Evolutionary conservation across 2,329 filamentous ascomycete species (phyloP), one percentile per base, ranked within the genome.

Genomic region (Exophiala phaeomuriformis): DNA sequence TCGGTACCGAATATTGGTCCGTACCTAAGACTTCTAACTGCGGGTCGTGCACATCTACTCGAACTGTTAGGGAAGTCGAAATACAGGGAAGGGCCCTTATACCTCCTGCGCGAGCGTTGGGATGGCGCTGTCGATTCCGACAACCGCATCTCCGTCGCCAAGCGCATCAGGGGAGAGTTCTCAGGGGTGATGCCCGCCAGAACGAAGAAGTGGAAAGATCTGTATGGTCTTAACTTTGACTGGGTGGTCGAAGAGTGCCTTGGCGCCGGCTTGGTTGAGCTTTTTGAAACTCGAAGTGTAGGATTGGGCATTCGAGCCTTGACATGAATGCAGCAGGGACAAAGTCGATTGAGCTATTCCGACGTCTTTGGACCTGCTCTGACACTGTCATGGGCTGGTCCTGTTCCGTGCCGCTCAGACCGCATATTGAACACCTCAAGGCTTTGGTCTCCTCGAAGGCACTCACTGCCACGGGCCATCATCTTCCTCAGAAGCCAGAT

Each of bases 241-340:
- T 84, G 80, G 79, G 72, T 78, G 5, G 60, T 84, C 36, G 80
- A 80, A 55, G 81, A 84, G 63, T 78, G 78, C 56, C 64, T 84
- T 10, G 81, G 82, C 1, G 76, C 77, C 27, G 82, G 82, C 2
- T 62, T 82, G 29, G 70, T 84, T 7, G 81, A 85, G 66, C 63
- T 81, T 5, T 85, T 85, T 61, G 77, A 83, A 61, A 85, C 81
- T 3, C 77, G 80, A 12, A 82, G 77, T 62, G 80, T 84, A 30
- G 81, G 81, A 3, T 68, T 75, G 42, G 81, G 75, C 10, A 73
- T 81, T 29, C 67, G 73, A 49, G 57, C 56, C 27, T 41, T 61
- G 51, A 45, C 52, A n/a, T 63, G 56, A 55, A 19, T 19, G 19
- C 19, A 19, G 19, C 19, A 19, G 19, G 19, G 19, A 19, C 19